Percentiles rank a stretch among this genome's conserved stretches.
These are phyloP conservation scores for Orbilia blumenaviensis DNA, from an alignment of 2,329 filamentous ascomycete species.

Conservation along the genomic window DNA sequence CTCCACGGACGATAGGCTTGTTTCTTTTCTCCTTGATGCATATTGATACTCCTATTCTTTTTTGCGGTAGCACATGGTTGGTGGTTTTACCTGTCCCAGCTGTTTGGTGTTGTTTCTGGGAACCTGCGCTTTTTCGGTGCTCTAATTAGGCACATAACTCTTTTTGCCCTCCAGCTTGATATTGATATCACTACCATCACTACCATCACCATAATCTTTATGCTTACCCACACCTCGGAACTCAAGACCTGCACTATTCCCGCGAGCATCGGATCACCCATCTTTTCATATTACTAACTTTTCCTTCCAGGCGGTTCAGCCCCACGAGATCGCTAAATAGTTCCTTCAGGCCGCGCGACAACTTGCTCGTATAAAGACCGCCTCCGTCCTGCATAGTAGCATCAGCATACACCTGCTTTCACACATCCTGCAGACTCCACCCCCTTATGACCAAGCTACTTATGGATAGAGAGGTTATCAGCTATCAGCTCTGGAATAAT, in stretches of 20 bases:
- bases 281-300: not conserved
- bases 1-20: slow-evolving; percentile 35
- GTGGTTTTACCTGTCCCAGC: slow-evolving; percentile 3
- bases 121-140: not conserved
- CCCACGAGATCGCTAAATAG: not conserved
- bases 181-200: not conserved
- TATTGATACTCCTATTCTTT: not conserved
- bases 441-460: slow-evolving; percentile 3
- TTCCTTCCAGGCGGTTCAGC: slow-evolving; percentile 9
- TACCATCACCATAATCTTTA: not conserved
- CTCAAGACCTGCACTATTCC: not conserved
- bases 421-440: not conserved
- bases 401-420: not conserved
- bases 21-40: slow-evolving; percentile 4
- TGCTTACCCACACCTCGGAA: not conserved
- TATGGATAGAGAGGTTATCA: slow-evolving; percentile 22
- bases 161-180: not conserved
- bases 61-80: slow-evolving; percentile 15
- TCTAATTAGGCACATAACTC: slow-evolving; percentile 13
- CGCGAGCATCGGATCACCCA: not conserved
- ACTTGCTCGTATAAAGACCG: slow-evolving; percentile 5
- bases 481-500: slow-evolving; percentile 8
- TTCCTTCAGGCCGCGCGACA: slow-evolving; percentile 9
- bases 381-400: not conserved
- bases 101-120: slow-evolving; percentile 24